Conservation (phyloP, 2,329 filamentous ascomycete genomes). For the Diplodia sapinea region DNA sequence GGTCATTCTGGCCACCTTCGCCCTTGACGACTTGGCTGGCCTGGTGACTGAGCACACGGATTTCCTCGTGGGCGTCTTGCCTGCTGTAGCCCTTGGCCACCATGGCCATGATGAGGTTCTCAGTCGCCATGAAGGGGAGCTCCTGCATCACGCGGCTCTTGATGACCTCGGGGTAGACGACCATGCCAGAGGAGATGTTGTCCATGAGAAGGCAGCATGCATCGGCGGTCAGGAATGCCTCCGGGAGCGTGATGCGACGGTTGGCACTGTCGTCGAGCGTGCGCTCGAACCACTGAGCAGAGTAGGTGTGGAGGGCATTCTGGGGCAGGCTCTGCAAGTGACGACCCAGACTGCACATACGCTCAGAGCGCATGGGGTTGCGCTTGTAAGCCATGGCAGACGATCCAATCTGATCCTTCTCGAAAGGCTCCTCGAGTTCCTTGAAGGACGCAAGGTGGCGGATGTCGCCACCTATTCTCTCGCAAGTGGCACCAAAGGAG, state of each 20-base stretch:
- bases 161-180: constrained; percentile 80
- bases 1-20: constrained; percentile 77
- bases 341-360: constrained; percentile 64
- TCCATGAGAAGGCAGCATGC: constrained; percentile 70
- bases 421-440: constrained; percentile 85
- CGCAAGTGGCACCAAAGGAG: constrained; percentile 78
- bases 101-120: constrained; percentile 67
- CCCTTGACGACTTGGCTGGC: constrained; percentile 73
- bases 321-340: constrained; percentile 61
- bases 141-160: constrained; percentile 71
- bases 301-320: constrained; percentile 69
- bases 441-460: constrained; percentile 76
- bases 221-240: constrained; percentile 57
- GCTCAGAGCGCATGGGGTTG: constrained; percentile 64
- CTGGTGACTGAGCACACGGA: constrained; percentile 79
- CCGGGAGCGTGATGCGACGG: constrained; percentile 60
- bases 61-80: constrained; percentile 86
- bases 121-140: constrained; percentile 84
- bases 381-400: constrained; percentile 68
- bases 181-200: constrained; percentile 74
- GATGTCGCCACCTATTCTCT: constrained; percentile 76
- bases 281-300: constrained; percentile 77
- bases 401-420: constrained; percentile 77
- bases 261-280: constrained; percentile 79
- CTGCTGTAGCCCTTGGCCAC: constrained; percentile 72